Evolutionary conservation across 345 rosid species (phyloP).

Genomic region (Dipteronia dyeriana): DNA sequence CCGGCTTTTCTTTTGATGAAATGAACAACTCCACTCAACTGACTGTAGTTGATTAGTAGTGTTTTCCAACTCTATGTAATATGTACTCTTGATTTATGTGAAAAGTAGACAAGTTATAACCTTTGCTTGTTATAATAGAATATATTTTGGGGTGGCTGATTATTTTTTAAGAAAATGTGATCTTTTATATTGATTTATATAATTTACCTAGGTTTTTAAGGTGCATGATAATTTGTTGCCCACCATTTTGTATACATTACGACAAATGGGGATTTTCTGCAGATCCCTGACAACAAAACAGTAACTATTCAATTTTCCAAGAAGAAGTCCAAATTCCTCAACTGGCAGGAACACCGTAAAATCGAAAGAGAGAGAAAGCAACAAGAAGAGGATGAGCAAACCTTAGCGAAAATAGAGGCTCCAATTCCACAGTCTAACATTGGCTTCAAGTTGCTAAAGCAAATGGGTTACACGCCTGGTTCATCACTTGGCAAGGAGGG

Average conservation of each 20-base stretch:
- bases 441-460: conserved; percentile 86
- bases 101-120: no score
- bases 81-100: no score
- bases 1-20: neutral
- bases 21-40: neutral
- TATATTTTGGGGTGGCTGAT: no score
- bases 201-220: no score
- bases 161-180: neutral
- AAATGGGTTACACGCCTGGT: conserved; percentile 97
- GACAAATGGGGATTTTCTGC: conserved; percentile 21
- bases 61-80: no score
- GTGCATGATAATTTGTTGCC: no score
- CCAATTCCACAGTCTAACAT: conserved; percentile 84
- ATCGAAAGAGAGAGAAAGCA: conserved; percentile 76
- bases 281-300: conserved; percentile 38
- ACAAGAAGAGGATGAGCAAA: conserved; percentile 75
- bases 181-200: neutral
- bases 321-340: conserved; percentile 62
- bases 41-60: no score
- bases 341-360: conserved; percentile 74
- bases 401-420: conserved; percentile 64
- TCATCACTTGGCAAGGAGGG: conserved; percentile 81
- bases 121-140: neutral
- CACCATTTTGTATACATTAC: neutral
- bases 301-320: conserved; percentile 43